phyloP scores from a whole-genome alignment of 345 rosid genomes.

The Syzygium jambos region DNA sequence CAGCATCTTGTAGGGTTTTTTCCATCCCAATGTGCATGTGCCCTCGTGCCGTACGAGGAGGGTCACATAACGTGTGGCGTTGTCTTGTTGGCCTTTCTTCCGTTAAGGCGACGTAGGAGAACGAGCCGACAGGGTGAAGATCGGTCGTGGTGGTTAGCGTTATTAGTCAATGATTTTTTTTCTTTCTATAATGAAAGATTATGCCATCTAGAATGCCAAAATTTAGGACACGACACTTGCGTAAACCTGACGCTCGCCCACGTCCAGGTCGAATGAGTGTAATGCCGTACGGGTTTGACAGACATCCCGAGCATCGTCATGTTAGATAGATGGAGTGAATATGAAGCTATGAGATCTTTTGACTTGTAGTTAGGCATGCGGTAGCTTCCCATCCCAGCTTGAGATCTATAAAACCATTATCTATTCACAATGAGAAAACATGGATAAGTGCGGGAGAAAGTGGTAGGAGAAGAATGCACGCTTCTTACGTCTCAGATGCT shows the following conservation, averaged over 20 bases:
- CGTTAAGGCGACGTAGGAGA: not conserved
- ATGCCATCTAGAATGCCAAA: not conserved
- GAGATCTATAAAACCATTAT: not conserved
- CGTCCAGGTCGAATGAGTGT: not conserved
- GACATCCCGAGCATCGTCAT: not conserved
- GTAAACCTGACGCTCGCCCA: not conserved
- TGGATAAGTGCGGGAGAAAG: not conserved
- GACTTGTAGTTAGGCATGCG: not conserved
- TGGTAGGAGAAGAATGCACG: not conserved
- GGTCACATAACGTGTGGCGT: not conserved
- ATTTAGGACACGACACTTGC: no score
- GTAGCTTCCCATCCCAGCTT: not conserved
- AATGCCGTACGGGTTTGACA: not conserved
- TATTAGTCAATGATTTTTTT: not conserved
- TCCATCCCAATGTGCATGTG: not conserved
- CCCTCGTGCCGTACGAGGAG: no score
- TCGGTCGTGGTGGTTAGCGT: not conserved
- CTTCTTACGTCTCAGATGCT: no score
- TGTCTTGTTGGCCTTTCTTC: not conserved
- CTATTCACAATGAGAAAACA: not conserved
- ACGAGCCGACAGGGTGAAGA: not conserved
- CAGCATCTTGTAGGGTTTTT: no score
- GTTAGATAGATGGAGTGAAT: not conserved
- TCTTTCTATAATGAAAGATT: not conserved
- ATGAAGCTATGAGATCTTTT: not conserved